Percentiles rank a stretch among this genome's conserved stretches.
These are phyloP conservation scores for Penicillium pulvis DNA, from an alignment of 495 filamentous ascomycete genomes.

Conservation along the genomic window DNA sequence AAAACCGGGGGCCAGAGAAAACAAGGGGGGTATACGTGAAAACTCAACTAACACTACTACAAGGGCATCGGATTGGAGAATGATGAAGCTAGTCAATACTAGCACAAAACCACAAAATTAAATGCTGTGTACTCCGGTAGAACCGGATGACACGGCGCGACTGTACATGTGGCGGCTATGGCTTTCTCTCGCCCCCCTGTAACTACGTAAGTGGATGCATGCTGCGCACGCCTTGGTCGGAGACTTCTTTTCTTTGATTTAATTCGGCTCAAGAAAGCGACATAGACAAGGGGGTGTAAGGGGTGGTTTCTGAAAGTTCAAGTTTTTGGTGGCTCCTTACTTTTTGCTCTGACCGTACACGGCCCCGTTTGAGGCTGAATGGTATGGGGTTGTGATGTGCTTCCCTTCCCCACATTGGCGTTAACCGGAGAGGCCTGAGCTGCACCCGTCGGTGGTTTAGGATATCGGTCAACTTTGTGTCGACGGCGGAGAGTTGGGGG, in stretches of 20 bases:
- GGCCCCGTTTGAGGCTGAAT: constrained; percentile 10
- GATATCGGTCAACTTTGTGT: constrained; percentile 5
- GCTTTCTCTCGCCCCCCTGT: neutral
- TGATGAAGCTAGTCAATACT: too few species aligned
- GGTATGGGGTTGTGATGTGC: constrained; percentile 5
- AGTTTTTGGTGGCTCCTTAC: neutral
- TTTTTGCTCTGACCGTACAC: neutral
- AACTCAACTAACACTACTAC: too few species aligned
- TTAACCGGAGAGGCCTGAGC: constrained; percentile 15
- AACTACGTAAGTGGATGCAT: constrained; percentile 10
- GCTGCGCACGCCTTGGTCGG: constrained; percentile 1
- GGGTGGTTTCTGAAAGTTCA: neutral
- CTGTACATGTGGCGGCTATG: neutral
- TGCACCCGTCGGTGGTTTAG: neutral
- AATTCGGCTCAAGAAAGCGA: neutral
- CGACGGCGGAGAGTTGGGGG: neutral
- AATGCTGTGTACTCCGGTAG: neutral
- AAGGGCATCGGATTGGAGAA: too few species aligned
- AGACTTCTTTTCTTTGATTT: constrained; percentile 2
- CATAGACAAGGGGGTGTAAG: neutral
- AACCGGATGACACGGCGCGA: neutral
- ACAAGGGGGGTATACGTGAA: too few species aligned
- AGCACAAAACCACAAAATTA: neutral
- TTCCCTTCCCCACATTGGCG: constrained; percentile 13
- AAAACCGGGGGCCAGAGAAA: neutral